Base-by-base conservation (phyloP, 768 basidiomycete genomes). In the Nevesoporus exiguus region DNA sequence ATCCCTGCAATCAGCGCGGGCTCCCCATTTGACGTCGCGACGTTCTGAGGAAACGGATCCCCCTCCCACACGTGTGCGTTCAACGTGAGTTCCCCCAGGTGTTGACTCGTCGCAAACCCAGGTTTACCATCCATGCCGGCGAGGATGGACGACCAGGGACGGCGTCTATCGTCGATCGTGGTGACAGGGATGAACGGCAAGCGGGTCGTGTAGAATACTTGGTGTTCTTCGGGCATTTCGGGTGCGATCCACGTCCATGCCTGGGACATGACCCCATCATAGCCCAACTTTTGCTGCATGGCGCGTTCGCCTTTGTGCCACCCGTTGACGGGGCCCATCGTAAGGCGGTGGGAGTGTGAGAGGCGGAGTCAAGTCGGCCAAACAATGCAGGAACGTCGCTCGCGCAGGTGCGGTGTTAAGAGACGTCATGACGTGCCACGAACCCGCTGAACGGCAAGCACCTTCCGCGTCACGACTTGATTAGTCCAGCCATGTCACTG, bases 91-190 rank as follows among this genome's bases (percentile, higher is more conserved):
- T 54, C 69, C 69, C 59, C 77, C 64, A 37, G 60, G 60, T 21
- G 74, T 67, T 39, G 69, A 60, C 39, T 64, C 52, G 39, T 81
- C 64, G 57, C 59, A 33, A 82, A 85, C 1, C 80, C 81, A 17
- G 73, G 72, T 37, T 67, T 57, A 4, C 81, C 83, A 33, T 73
- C 71, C 14, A 58, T 51, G 6, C 74, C 77, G 0, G 80, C 74
- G 7, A 84, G 69, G 30, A 85, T 75, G 3, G 81, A 83, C 3
- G 77, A 73, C 85, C 85, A 86, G 3, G 85, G 85, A 4, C 83
- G 71, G 1, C 73, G 75, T 5, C 59, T 54, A 3, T 64, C 66
- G 59, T 85, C 84, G 21, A 85, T 65, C 2, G 78, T 79, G n/a
- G 80, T 76, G 10, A 84, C 62, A 5, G 82, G 82, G 17, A 86